phyloP scores from a whole-genome alignment of 305 asterid species.

The Ruellia speciosa region DNA sequence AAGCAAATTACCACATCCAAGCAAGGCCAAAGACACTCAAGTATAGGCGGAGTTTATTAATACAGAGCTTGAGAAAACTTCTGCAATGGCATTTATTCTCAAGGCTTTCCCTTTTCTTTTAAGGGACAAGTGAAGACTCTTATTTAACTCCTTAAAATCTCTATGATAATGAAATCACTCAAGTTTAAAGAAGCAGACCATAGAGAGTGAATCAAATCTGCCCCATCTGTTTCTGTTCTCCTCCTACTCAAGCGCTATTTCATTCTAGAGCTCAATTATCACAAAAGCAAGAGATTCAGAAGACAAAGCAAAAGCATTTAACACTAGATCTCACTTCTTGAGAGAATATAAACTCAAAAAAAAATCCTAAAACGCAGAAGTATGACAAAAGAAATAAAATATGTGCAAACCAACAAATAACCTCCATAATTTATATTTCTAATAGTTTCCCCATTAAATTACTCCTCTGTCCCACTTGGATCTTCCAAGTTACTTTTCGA shows the following conservation, averaged over 20 bases:
- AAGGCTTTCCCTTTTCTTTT: background rate
- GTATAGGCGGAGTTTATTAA: too few species aligned
- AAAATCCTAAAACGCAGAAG: background rate
- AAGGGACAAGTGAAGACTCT: constrained; percentile 1
- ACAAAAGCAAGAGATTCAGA: background rate
- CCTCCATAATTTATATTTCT: background rate
- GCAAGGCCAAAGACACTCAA: background rate
- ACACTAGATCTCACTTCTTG: background rate
- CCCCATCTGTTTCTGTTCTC: background rate
- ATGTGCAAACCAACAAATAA: background rate
- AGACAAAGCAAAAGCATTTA: background rate
- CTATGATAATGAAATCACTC: background rate
- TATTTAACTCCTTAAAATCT: background rate
- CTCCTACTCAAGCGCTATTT: too few species aligned
- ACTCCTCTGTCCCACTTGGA: too few species aligned
- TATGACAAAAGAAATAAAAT: background rate
- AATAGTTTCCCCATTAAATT: background rate
- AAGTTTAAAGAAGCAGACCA: background rate
- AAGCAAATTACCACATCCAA: constrained; percentile 1
- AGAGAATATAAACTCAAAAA: background rate
- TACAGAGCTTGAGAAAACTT: background rate
- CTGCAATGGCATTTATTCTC: background rate
- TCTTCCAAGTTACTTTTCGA: too few species aligned
- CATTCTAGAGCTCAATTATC: background rate
- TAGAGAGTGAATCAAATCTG: background rate